A percentile compares a stretch with the other conserved stretches of the same genome.
These are phyloP conservation scores for Colletotrichum spaethianum DNA, from an alignment of 2,329 filamentous ascomycete genomes.

Conservation along the genomic window DNA sequence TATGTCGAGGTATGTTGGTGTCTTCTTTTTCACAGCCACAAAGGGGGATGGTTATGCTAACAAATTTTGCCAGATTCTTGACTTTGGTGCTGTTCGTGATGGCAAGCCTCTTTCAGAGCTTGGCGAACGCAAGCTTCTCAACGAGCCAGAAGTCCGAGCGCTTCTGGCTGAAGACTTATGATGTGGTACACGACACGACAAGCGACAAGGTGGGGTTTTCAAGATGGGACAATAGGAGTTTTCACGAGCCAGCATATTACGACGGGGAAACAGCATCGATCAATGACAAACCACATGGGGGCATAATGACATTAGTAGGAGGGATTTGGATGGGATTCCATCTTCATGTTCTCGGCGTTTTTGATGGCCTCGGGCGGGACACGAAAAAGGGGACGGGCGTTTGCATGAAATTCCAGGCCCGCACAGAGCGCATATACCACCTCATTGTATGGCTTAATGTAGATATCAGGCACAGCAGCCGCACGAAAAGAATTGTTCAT, in stretches of 20 bases:
- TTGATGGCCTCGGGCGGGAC: constrained; percentile 15
- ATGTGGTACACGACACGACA: constrained; percentile 13
- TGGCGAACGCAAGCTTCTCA: constrained; percentile 82
- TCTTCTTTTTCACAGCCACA: constrained; percentile 49
- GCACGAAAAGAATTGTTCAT: constrained; percentile 15
- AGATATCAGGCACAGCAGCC: constrained; percentile 28
- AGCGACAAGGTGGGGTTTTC: constrained; percentile 8
- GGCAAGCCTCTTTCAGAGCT: constrained; percentile 83
- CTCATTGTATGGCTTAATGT: constrained; percentile 39
- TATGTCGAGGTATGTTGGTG: constrained; percentile 87
- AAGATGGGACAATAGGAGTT: constrained; percentile 26
- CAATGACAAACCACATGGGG: constrained; percentile 25
- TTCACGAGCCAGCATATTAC: constrained; percentile 34
- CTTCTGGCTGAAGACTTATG: constrained; percentile 61
- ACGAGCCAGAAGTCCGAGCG: constrained; percentile 67
- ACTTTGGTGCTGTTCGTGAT: constrained; percentile 95
- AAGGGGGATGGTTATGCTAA: background rate
- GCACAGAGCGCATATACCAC: constrained; percentile 39
- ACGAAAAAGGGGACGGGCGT: constrained; percentile 29
- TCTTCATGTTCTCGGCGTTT: constrained; percentile 35
- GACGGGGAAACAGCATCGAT: constrained; percentile 34
- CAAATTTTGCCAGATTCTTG: constrained; percentile 79
- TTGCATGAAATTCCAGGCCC: constrained; percentile 2
- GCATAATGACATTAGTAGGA: constrained; percentile 32
- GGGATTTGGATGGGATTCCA: constrained; percentile 28